Percentiles rank a stretch among this genome's conserved stretches.
Conservation (phyloP, 768 basidiomycete genomes). For the Rubroboletus satanas region DNA sequence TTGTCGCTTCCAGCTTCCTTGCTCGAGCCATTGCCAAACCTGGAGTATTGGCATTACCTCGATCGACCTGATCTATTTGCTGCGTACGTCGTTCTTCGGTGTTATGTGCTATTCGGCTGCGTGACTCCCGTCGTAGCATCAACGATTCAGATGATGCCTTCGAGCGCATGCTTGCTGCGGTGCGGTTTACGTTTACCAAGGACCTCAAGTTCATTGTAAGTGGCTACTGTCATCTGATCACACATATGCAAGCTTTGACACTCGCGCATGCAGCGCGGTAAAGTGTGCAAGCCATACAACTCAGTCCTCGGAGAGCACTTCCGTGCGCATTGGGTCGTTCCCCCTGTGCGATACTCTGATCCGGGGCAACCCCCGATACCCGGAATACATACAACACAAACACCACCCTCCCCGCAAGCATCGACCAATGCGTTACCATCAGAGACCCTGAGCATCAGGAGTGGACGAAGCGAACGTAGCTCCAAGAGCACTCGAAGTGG, state of each 20-base stretch:
- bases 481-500: slow-evolving; percentile 59
- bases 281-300: slow-evolving; percentile 92
- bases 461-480: slow-evolving; percentile 47
- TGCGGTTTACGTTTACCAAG: slow-evolving; percentile 87
- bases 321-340: slow-evolving; percentile 80
- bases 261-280: slow-evolving; percentile 59
- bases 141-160: slow-evolving; percentile 92
- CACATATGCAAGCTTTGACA: not conserved
- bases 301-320: slow-evolving; percentile 88
- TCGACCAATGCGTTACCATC: slow-evolving; percentile 20
- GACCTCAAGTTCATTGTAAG: slow-evolving; percentile 89
- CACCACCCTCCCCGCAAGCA: slow-evolving; percentile 25
- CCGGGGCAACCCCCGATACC: slow-evolving; percentile 44
- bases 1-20: slow-evolving; percentile 90
- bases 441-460: slow-evolving; percentile 54
- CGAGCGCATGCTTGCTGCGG: slow-evolving; percentile 88
- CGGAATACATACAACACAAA: slow-evolving; percentile 35
- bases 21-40: slow-evolving; percentile 90
- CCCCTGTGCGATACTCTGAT: slow-evolving; percentile 54
- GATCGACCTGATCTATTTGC: slow-evolving; percentile 90
- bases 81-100: slow-evolving; percentile 56
- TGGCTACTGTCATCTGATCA: slow-evolving; percentile 11
- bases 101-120: not conserved
- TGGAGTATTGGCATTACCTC: slow-evolving; percentile 94
- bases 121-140: slow-evolving; percentile 49